Base-by-base conservation (phyloP, 139 green algal species). In the Volvox reticuliferus region DNA sequence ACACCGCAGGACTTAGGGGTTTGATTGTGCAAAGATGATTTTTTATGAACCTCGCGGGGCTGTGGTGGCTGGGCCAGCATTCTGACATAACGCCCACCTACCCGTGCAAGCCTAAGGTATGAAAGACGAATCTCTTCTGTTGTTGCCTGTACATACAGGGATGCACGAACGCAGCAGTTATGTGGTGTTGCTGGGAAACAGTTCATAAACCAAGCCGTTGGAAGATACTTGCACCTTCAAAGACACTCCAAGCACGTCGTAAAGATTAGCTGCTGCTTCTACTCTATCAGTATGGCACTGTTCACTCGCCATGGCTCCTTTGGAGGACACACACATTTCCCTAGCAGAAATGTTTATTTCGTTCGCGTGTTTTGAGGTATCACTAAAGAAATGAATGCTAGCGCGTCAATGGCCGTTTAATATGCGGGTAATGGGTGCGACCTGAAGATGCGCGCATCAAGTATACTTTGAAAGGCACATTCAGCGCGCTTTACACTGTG, bases 21-120 rank as follows among this genome's bases (percentile, higher is more conserved):
- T 55, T 9, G 44, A 55, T 55, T 55, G 5, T 9, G 44, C 44
- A 14, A 55, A 5, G 44, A 55, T 5, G 44, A 9, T 14, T 14
- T 14, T 55, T 55, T 55, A 5, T 14, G 44, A 9, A 55, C 5
- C 44, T 55, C 44, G 5, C 9, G 5, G 44, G 44, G 5, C 9
- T 55, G 44, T 9, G 44, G 44, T 55, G 44, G 44, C 44, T 55
- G 44, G 44, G 44, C 44, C 44, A 9, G 44, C 44, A 55, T 55
- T 55, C 44, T 55, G 44, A 55, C 44, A 9, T 14, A 5, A 55
- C 62, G 30, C 36, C 21, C n/a, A 35, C 86, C 68, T 71, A 85
- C 86, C 86, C 86, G 21, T 37, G 75, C 86, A 1, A 90, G 75
- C 12, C n/a, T 67, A 14, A 90, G 30, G 32, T 85, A 90, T n/a